Conservation (phyloP, 441 rosid genomes). For the Croton setiger region DNA sequence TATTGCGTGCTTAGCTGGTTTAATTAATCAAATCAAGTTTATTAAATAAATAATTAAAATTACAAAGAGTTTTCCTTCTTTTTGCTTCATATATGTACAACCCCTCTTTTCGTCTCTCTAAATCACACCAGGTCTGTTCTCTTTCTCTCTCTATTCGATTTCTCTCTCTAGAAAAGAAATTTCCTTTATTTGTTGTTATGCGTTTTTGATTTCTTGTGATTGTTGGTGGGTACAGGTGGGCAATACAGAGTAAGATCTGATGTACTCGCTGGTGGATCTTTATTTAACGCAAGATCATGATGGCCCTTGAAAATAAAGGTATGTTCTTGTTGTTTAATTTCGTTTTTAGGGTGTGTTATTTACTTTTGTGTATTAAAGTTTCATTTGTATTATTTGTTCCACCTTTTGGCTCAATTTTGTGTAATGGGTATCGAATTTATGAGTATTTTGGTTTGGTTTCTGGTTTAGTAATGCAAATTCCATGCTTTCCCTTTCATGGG, state of each 20-base stretch:
- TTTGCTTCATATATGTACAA: neutral
- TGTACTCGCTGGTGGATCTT: slow-evolving; percentile 54
- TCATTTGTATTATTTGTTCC: slow-evolving; percentile 1
- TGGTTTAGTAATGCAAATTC: neutral
- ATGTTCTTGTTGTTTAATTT: neutral
- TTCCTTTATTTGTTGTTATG: neutral
- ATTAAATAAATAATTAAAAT: neutral
- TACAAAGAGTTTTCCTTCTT: neutral
- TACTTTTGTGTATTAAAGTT: slow-evolving; percentile 3
- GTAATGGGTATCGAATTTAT: neutral
- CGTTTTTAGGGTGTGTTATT: neutral
- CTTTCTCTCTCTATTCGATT: slow-evolving; percentile 16
- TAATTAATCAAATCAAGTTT: neutral
- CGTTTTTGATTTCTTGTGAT: slow-evolving; percentile 3
- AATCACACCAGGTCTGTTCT: slow-evolving; percentile 20
- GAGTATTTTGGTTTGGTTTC: neutral
- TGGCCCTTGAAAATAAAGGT: slow-evolving; percentile 54
- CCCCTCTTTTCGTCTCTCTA: slow-evolving; percentile 20
- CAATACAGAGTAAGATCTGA: slow-evolving; percentile 42
- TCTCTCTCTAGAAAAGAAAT: neutral
- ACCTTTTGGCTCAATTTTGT: neutral
- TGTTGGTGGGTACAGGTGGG: slow-evolving; percentile 25
- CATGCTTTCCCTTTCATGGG: neutral
- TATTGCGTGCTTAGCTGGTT: no score
- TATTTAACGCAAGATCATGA: slow-evolving; percentile 38